Conservation (phyloP, 2,329 filamentous ascomycete species). For the Neonectria coccinea region DNA sequence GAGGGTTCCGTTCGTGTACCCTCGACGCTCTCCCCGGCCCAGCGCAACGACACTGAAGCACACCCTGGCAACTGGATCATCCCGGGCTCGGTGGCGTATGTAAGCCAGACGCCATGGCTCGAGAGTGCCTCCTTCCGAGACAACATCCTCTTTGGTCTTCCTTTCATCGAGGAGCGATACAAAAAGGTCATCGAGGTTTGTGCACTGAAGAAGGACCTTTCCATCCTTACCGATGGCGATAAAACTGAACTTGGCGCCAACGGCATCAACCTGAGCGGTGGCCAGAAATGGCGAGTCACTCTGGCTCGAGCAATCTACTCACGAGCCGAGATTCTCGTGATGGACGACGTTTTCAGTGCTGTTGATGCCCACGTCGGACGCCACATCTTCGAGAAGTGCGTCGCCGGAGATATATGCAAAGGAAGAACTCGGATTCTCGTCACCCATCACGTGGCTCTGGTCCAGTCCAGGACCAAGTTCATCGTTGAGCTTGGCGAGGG, state of each 20-base stretch:
- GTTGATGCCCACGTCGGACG: slow-evolving; percentile 85
- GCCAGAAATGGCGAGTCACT: slow-evolving; percentile 85
- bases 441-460: slow-evolving; percentile 82
- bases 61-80: slow-evolving; percentile 76
- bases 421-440: slow-evolving; percentile 82
- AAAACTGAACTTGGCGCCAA: slow-evolving; percentile 86
- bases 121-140: slow-evolving; percentile 83
- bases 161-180: slow-evolving; percentile 76
- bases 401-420: slow-evolving; percentile 76
- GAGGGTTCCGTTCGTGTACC: slow-evolving; percentile 70
- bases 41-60: slow-evolving; percentile 72
- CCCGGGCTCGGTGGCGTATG: slow-evolving; percentile 76
- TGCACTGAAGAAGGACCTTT: slow-evolving; percentile 79
- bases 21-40: slow-evolving; percentile 58
- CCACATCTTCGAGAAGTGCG: slow-evolving; percentile 81
- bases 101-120: slow-evolving; percentile 86
- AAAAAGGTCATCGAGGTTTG: slow-evolving; percentile 77
- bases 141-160: slow-evolving; percentile 83
- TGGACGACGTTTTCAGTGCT: slow-evolving; percentile 88
- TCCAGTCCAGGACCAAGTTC: slow-evolving; percentile 77
- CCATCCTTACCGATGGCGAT: slow-evolving; percentile 81
- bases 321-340: slow-evolving; percentile 77
- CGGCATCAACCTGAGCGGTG: slow-evolving; percentile 85
- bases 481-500: slow-evolving; percentile 80
- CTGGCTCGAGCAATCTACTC: slow-evolving; percentile 86